A percentile compares a stretch with the other conserved stretches of the same genome.
Evolutionary conservation across 768 basidiomycete species (phyloP).

Genomic region (Strobilomyces confusus): DNA sequence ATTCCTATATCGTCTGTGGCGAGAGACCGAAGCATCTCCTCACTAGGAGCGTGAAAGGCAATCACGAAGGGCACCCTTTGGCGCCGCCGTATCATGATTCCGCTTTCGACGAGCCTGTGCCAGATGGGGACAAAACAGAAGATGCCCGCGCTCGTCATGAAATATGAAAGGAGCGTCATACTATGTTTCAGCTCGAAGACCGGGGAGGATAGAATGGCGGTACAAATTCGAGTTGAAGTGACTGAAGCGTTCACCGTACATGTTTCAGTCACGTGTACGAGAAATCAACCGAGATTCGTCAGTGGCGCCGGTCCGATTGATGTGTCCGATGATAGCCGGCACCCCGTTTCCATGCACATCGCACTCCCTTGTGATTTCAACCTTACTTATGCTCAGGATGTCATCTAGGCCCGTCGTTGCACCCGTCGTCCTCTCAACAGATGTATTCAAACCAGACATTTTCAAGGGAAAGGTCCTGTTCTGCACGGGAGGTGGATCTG

Average conservation of each 20-base stretch:
- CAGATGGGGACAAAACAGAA: conserved; percentile 27
- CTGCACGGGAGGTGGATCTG: conserved; percentile 89
- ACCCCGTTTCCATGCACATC: no score
- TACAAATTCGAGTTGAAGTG: neutral
- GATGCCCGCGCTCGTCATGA: conserved; percentile 22
- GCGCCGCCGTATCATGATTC: conserved; percentile 14
- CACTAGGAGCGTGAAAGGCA: neutral
- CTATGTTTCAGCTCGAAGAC: neutral
- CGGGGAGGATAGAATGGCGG: neutral
- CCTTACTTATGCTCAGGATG: conserved; percentile 22
- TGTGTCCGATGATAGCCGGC: no score
- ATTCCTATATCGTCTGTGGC: no score
- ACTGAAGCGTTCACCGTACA: neutral
- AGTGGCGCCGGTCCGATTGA: neutral
- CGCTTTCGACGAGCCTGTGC: conserved; percentile 22
- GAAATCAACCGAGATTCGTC: conserved; percentile 13
- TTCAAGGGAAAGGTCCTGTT: conserved; percentile 90
- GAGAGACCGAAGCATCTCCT: neutral
- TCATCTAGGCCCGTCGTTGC: conserved; percentile 38
- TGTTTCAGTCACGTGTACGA: conserved; percentile 18
- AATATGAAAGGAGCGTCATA: conserved; percentile 23
- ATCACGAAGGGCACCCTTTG: neutral
- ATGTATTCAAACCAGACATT: conserved; percentile 72
- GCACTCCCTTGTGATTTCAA: neutral
- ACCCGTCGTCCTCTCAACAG: conserved; percentile 49